A percentile compares a stretch with the other conserved stretches of the same genome.
Evolutionary conservation across 495 filamentous ascomycete species (phyloP).

Genomic region (Xylaria curta): DNA sequence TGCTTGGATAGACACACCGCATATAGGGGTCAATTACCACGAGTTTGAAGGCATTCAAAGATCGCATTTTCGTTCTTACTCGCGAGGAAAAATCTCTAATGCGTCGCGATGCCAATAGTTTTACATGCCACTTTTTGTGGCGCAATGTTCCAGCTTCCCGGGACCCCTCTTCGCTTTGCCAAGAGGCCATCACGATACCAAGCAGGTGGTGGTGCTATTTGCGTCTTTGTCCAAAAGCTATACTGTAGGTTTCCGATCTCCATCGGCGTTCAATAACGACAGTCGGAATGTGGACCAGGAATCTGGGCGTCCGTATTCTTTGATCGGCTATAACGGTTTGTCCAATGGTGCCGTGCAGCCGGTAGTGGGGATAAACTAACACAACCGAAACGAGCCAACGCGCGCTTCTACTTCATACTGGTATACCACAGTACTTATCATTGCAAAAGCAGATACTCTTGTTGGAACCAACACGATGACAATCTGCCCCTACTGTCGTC

Average conservation of each 20-base stretch:
- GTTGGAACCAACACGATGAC: background rate
- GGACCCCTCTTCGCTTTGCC: constrained; percentile 2
- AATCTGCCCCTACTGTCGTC: background rate
- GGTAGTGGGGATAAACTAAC: background rate
- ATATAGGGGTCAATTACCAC: too few relatives aligned
- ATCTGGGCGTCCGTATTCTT: background rate
- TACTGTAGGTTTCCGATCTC: background rate
- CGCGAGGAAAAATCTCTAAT: background rate
- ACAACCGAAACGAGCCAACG: background rate
- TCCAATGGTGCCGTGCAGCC: constrained; percentile 1
- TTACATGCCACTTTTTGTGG: constrained; percentile 20
- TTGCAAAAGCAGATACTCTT: background rate
- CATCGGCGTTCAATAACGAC: background rate
- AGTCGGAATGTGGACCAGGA: background rate
- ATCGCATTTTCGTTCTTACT: background rate
- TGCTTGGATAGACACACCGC: background rate
- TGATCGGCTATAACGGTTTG: constrained; percentile 4
- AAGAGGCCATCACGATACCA: constrained; percentile 14
- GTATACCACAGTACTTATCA: background rate
- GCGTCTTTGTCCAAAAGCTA: background rate
- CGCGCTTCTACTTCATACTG: background rate
- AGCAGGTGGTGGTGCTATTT: background rate
- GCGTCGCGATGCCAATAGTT: background rate
- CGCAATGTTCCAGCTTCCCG: constrained; percentile 9
- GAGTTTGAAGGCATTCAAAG: background rate